Evolutionary conservation across 129 eudicot species (phyloP), one percentile per base, ranked within the genome.

Genomic region (Oenanthe sinensis): DNA sequence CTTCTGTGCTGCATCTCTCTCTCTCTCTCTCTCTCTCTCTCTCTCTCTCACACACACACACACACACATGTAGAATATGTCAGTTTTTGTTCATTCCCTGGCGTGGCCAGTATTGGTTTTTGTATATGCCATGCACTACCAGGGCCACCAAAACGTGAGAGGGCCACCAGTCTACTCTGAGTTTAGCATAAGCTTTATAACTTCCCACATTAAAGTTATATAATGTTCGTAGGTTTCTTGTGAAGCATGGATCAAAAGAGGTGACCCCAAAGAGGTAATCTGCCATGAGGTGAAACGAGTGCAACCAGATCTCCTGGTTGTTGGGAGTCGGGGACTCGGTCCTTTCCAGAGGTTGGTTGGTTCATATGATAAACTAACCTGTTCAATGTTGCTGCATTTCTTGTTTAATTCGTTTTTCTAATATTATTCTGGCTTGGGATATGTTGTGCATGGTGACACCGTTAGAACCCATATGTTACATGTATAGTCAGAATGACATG

Each of bases 261-360:
- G 99, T 78, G 97, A 90, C 75, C 86, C 99, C 3, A 90, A 90
- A 78, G 99, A 96, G 83, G 86, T 87, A 52, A 90, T 95, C 82
- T 90, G 96, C 85, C 92, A 83, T 78, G 99, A 92, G 84, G 97
- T 87, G 69, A 85, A 81, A 76, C 91, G 93, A 60, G 87, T 90
- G 69, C 85, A 83, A 44, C 97, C 99, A 72, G 99, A 92, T 82
- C 87, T 96, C 47, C 95, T 96, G 67, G 97, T 96, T 63, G 92
- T 96, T 1, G 99, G 99, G 73, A 84, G 89, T 90, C 80, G 99
- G 82, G 97, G 97, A 48, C 99, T 96, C 78, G 96, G 97, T 77
- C 99, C 99, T 70, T 96, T 92, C 83, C 97, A 92, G 79, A 92
- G 91, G 99, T 91, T 77, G 36, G 86, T 49, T 69, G 76, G 26